A percentile compares a stretch with the other conserved stretches of the same genome.
Evolutionary conservation across 2,329 filamentous ascomycete species (phyloP).

Genomic region (Xylaria polymorpha): DNA sequence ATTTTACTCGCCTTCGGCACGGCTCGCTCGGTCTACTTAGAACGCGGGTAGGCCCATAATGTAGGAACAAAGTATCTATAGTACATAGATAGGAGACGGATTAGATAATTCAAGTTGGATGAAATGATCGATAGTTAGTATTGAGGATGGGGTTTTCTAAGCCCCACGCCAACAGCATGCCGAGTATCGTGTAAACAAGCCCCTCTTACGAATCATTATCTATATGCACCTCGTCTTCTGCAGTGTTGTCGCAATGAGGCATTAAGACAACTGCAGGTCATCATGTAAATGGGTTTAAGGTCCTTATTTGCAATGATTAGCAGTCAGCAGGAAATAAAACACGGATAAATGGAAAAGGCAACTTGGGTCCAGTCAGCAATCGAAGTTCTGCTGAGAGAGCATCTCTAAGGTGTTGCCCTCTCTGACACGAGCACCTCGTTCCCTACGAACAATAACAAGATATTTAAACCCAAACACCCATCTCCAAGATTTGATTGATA

Average conservation of each 20-base stretch:
- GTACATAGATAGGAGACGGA: not conserved
- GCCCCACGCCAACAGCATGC: not conserved
- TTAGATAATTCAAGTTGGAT: not conserved
- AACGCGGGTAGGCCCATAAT: not conserved
- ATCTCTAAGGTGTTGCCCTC: no score
- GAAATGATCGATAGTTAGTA: not conserved
- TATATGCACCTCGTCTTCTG: not conserved
- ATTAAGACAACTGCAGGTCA: not conserved
- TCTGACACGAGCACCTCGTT: not conserved
- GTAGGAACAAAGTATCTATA: not conserved
- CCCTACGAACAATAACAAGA: not conserved
- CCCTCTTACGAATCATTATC: not conserved
- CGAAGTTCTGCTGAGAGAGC: not conserved
- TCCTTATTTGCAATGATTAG: not conserved
- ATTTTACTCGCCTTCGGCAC: conserved; percentile 3
- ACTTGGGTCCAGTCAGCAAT: not conserved
- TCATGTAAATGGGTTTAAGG: not conserved
- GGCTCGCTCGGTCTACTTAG: conserved; percentile 18
- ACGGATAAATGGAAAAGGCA: not conserved
- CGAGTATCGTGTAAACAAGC: not conserved
- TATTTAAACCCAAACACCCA: not conserved
- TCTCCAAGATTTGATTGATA: not conserved
- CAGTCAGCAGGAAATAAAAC: not conserved
- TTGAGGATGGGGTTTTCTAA: not conserved
- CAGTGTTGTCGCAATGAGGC: not conserved